Conservation (phyloP, 768 basidiomycete species). For the Psilocybe cyanescens region DNA sequence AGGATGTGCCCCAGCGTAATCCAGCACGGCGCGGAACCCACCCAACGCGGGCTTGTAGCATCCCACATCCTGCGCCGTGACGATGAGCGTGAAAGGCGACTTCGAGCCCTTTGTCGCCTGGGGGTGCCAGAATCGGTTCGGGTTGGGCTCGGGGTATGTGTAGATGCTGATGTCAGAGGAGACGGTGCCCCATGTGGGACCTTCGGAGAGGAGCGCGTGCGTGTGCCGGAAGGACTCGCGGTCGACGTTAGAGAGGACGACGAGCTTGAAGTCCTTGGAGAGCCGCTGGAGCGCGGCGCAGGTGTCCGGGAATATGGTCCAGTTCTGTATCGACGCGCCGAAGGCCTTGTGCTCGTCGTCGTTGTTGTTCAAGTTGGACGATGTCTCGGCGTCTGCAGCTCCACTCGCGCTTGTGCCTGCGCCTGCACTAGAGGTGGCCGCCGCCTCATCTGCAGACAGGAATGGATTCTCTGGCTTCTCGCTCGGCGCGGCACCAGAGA, state of each 20-base stretch:
- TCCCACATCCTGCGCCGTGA: slow-evolving; percentile 76
- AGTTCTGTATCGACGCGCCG: slow-evolving; percentile 60
- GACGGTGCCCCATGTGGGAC: slow-evolving; percentile 24
- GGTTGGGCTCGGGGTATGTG: slow-evolving; percentile 35
- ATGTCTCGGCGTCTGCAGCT: slow-evolving; percentile 19
- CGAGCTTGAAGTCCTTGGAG: slow-evolving; percentile 65
- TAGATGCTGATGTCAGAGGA: slow-evolving; percentile 27
- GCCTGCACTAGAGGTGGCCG: slow-evolving; percentile 7
- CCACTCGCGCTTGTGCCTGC: slow-evolving; percentile 16
- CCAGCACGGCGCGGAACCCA: slow-evolving; percentile 55
- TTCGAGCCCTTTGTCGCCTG: slow-evolving; percentile 41
- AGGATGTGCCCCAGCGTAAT: slow-evolving; percentile 44
- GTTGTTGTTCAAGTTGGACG: slow-evolving; percentile 1
- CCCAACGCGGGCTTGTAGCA: slow-evolving; percentile 71
- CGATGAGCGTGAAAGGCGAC: slow-evolving; percentile 66
- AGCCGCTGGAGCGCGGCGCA: slow-evolving; percentile 60
- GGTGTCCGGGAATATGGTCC: slow-evolving; percentile 74
- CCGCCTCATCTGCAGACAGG: not conserved
- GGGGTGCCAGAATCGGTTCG: slow-evolving; percentile 46
- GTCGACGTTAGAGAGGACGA: slow-evolving; percentile 81
- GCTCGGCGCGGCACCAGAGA: slow-evolving; percentile 23
- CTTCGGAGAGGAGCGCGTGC: slow-evolving; percentile 55
- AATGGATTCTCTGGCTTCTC: not conserved
- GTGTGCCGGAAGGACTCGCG: slow-evolving; percentile 63
- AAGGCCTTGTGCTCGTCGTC: slow-evolving; percentile 48